phyloP scores from a whole-genome alignment of 495 filamentous ascomycete genomes.

The Pseudotulostoma volvatum region DNA sequence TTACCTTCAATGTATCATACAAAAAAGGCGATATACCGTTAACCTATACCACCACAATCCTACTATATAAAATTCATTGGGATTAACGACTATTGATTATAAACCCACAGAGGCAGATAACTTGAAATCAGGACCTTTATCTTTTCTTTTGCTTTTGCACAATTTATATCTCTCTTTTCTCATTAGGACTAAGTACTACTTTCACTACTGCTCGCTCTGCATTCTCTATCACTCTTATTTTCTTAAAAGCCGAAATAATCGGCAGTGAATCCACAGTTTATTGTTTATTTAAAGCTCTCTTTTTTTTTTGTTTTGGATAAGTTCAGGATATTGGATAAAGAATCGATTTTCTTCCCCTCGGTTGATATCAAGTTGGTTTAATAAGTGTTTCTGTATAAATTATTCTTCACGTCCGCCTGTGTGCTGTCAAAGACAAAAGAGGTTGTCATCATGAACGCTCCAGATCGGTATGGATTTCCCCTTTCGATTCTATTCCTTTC shows the following conservation, averaged over 20 bases:
- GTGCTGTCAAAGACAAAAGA: neutral
- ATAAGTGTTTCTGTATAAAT: neutral
- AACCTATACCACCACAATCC: no score
- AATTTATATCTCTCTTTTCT: neutral
- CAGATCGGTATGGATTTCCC: slow-evolving; percentile 51
- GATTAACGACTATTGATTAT: no score
- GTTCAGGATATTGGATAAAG: neutral
- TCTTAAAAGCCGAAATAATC: neutral
- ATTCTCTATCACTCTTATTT: neutral
- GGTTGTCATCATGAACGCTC: slow-evolving; percentile 46
- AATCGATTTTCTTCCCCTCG: neutral
- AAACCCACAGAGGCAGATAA: no score
- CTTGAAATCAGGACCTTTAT: neutral
- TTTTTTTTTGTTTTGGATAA: neutral
- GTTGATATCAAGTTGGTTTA: neutral
- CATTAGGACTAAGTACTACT: neutral
- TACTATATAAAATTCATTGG: no score
- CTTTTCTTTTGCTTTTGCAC: neutral
- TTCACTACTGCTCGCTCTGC: neutral
- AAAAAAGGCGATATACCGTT: no score
- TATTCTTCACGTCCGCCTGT: no score
- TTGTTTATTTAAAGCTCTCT: neutral
- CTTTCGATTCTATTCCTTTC: slow-evolving; percentile 2
- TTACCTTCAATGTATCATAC: no score
- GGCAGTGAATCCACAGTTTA: neutral